Percentiles rank a stretch among this genome's conserved stretches.
Evolutionary conservation across 2,329 filamentous ascomycete species (phyloP).

Genomic region (Hymenoscyphus fructigenus): DNA sequence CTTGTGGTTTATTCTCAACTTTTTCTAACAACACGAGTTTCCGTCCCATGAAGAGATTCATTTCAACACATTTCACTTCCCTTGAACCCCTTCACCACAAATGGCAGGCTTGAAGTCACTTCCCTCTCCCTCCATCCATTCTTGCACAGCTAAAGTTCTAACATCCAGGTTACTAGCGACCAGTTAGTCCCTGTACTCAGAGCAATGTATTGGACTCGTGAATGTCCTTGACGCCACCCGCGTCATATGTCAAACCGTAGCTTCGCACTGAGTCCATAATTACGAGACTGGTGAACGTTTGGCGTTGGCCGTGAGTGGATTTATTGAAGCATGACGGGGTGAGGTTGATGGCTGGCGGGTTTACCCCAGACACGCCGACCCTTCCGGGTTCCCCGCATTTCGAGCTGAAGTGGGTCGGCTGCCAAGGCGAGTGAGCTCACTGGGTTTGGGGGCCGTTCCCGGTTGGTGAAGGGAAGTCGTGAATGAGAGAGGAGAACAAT

Average conservation of each 20-base stretch:
- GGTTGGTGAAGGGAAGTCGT: not conserved
- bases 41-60: too few relatives aligned
- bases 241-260: not conserved
- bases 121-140: not conserved
- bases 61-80: too few relatives aligned
- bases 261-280: not conserved
- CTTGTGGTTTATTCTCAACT: too few relatives aligned
- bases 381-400: constrained; percentile 5
- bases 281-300: not conserved
- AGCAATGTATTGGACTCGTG: not conserved
- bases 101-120: too few relatives aligned
- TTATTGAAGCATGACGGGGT: not conserved
- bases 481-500: not conserved
- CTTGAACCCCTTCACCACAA: too few relatives aligned
- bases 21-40: too few relatives aligned
- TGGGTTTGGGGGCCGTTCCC: not conserved
- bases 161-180: not conserved
- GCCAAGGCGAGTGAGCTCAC: not conserved
- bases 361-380: not conserved
- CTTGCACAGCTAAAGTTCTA: not conserved
- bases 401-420: constrained; percentile 1
- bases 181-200: not conserved
- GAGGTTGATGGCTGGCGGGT: not conserved
- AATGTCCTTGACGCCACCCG: not conserved
- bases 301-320: not conserved